A percentile compares a stretch with the other conserved stretches of the same genome.
phyloP scores from a whole-genome alignment of 306 rosid genomes.

The Casuarina equisetifolia region DNA sequence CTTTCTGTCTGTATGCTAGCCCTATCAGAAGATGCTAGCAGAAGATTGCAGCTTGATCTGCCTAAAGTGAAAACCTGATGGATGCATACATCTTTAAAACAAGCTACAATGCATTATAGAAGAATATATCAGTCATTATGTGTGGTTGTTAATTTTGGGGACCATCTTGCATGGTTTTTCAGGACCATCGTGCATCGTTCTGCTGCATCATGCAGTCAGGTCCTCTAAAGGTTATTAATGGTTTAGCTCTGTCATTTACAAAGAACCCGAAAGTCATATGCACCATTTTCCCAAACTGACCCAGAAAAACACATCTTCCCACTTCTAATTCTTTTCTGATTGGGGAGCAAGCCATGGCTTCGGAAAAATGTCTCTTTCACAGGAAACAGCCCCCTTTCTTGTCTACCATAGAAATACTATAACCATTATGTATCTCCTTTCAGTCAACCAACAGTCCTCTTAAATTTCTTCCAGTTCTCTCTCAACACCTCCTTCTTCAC shows the following conservation, averaged over 20 bases:
- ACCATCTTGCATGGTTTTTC: too few species aligned
- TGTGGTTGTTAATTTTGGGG: too few species aligned
- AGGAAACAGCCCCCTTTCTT: conserved; percentile 54
- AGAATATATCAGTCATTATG: too few species aligned
- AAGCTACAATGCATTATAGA: too few species aligned
- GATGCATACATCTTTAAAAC: too few species aligned
- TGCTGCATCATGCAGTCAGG: background rate
- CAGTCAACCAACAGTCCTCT: conserved; percentile 23
- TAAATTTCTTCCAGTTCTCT: conserved; percentile 16
- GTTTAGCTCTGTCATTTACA: conserved; percentile 31
- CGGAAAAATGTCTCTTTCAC: conserved; percentile 49
- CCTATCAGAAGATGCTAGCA: too few species aligned
- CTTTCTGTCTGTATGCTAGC: too few species aligned
- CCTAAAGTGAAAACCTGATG: too few species aligned
- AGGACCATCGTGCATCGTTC: background rate
- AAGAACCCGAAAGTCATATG: conserved; percentile 32
- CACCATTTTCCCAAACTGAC: conserved; percentile 53
- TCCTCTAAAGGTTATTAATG: conserved; percentile 31
- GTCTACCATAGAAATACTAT: conserved; percentile 13
- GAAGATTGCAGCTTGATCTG: too few species aligned
- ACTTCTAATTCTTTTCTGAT: conserved; percentile 28
- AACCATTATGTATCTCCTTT: conserved; percentile 7
- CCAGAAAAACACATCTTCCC: conserved; percentile 21
- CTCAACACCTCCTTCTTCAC: conserved; percentile 34
- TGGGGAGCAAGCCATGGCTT: conserved; percentile 52